Conservation (phyloP, 1,284 basidiomycete genomes). For the Coniophora puteana region DNA sequence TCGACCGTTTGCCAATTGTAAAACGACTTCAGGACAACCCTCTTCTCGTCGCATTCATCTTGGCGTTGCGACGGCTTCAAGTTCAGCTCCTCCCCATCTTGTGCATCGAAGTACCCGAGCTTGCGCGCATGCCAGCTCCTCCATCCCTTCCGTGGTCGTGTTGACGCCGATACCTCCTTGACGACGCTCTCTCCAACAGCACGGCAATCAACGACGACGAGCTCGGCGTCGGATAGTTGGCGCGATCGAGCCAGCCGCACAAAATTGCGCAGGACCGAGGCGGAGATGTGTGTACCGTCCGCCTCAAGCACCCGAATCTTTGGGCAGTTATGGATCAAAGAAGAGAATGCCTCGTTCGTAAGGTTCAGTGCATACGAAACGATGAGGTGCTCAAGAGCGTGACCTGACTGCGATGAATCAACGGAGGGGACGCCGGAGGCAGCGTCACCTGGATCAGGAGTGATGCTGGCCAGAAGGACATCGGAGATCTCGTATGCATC, state of each 20-base stretch:
- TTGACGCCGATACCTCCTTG: constrained; percentile 50
- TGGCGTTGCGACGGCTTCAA: no score
- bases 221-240: constrained; percentile 43
- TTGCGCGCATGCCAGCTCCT: constrained; percentile 63
- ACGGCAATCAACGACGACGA: constrained; percentile 78
- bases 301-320: constrained; percentile 67
- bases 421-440: constrained; percentile 7
- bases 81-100: constrained; percentile 59
- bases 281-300: constrained; percentile 75
- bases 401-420: constrained; percentile 42
- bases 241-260: constrained; percentile 50
- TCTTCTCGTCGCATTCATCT: constrained; percentile 68
- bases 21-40: constrained; percentile 82
- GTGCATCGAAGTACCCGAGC: constrained; percentile 62
- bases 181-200: constrained; percentile 59
- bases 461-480: constrained; percentile 61
- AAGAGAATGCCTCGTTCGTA: constrained; percentile 57
- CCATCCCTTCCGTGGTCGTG: constrained; percentile 72
- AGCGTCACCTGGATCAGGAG: constrained; percentile 35
- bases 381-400: constrained; percentile 68
- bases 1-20: constrained; percentile 86
- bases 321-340: constrained; percentile 63
- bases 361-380: constrained; percentile 68
- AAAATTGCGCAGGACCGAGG: constrained; percentile 65
- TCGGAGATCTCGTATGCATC: constrained; percentile 78